Evolutionary conservation across 2,329 filamentous ascomycete genomes (phyloP).

Genomic region (Metarhizium guizhouense): DNA sequence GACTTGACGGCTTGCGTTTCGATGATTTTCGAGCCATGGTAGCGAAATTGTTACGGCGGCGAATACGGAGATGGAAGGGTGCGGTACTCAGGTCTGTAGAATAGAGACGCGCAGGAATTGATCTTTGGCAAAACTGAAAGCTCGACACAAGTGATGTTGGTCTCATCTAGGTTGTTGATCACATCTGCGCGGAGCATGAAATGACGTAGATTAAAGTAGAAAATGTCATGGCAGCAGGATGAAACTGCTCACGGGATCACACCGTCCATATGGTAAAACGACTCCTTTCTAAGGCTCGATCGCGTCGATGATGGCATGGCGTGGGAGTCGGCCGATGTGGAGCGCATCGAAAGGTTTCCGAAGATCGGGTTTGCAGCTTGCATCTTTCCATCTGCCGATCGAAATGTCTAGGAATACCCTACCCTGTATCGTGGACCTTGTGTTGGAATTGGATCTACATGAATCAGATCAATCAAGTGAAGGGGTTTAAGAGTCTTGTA

Average conservation of each 20-base stretch:
- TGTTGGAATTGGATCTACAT: background rate
- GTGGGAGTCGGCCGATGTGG: conserved; percentile 18
- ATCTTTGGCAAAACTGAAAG: background rate
- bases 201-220: background rate
- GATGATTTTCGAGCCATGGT: conserved; percentile 19
- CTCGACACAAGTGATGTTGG: background rate
- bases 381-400: background rate
- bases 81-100: background rate
- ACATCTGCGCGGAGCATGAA: background rate
- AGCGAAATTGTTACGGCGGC: conserved; percentile 3
- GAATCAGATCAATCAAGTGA: no score
- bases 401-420: background rate
- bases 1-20: conserved; percentile 19
- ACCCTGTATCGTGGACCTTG: background rate
- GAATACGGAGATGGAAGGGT: background rate
- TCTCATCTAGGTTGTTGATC: background rate
- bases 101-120: background rate
- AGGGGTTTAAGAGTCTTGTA: no score
- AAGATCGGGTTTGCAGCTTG: conserved; percentile 17
- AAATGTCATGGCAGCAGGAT: background rate
- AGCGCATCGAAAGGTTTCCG: conserved; percentile 19
- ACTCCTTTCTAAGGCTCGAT: background rate
- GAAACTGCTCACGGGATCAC: background rate
- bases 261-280: background rate
- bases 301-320: conserved; percentile 16